A percentile compares a stretch with the other conserved stretches of the same genome.
Conservation (phyloP, 805 yeast species). For the Suhomyces sp. region DNA sequence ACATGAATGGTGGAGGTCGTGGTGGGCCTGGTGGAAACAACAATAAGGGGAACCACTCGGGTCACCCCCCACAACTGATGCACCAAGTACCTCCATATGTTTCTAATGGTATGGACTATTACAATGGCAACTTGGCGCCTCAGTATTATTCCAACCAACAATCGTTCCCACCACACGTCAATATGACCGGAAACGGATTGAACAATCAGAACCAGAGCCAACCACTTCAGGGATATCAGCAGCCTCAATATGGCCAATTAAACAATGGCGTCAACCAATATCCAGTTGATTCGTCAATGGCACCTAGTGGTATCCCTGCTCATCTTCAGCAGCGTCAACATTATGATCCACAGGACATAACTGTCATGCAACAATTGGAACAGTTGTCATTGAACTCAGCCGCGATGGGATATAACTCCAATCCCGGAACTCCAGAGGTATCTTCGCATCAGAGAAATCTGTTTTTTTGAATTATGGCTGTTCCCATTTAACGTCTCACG, state of each 20-base stretch:
- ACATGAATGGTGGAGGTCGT: conserved; percentile 3
- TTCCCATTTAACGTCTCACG: background rate
- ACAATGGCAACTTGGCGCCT: background rate
- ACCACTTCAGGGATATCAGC: background rate
- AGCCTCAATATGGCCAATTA: background rate
- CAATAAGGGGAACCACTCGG: background rate
- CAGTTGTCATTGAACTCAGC: conserved; percentile 46
- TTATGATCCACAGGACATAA: conserved; percentile 21
- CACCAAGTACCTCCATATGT: conserved; percentile 8
- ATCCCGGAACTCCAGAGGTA: conserved; percentile 39
- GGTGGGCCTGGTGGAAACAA: background rate
- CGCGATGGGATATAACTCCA: conserved; percentile 45
- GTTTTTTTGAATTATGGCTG: conserved; percentile 17
- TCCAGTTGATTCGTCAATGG: background rate
- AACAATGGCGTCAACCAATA: background rate
- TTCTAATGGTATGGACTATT: background rate
- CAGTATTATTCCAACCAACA: background rate
- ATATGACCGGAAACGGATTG: background rate
- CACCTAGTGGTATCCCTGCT: background rate
- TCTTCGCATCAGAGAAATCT: conserved; percentile 20
- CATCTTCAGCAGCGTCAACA: conserved; percentile 12
- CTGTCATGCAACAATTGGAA: conserved; percentile 46
- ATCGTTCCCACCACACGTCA: background rate
- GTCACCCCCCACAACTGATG: conserved; percentile 1
- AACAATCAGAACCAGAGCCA: background rate